Evolutionary conservation across 2,329 filamentous ascomycete genomes (phyloP), one percentile per base, ranked within the genome.

Genomic region (Neonectria neomacrospora): DNA sequence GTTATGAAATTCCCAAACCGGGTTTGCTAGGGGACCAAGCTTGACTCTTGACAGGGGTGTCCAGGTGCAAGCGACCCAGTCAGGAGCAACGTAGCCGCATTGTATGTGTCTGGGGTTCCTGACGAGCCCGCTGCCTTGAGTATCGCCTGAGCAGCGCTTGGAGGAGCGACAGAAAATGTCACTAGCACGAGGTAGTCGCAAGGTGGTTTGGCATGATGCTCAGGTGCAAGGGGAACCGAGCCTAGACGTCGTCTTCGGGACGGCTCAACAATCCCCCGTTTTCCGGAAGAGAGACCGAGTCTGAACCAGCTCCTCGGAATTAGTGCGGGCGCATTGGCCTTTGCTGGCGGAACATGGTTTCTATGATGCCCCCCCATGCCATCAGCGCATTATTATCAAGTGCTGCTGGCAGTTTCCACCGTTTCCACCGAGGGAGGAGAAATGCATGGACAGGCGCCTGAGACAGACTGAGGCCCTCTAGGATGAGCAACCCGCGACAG

Each of bases 261-360:
- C 26, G 22, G 50, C 26, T 26, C 20, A 52, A 39, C 22, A 48
- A 34, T 56, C 50, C 16, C 58, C 62, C 44, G 44, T 51, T 65
- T 57, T 54, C 54, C 41, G 60, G 52, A 42, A 47, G 37, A 48
- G 42, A 62, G 53, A 47, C 55, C 61, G 56, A 63, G 58, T 54
- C 54, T 60, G 47, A 59, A 61, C 70, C 67, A 55, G 58, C 30
- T 62, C 61, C 61, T 69, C 69, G 68, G 70, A 66, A 64, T 67
- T 62, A 67, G 53, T 56, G 61, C 58, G 54, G 65, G 54, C 61
- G 63, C 70, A 71, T 63, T 70, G 70, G 67, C 65, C 65, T 57
- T 58, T 45, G 59, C 54, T 60, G 41, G 61, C 34, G 14, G 34
- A 37, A 63, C 68, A 66, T 71, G 62, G 68, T 63, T 60, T 59